These are phyloP conservation scores for Neospermospora avenae DNA, from an alignment of 2,329 filamentous ascomycete species.

Conservation along the genomic window DNA sequence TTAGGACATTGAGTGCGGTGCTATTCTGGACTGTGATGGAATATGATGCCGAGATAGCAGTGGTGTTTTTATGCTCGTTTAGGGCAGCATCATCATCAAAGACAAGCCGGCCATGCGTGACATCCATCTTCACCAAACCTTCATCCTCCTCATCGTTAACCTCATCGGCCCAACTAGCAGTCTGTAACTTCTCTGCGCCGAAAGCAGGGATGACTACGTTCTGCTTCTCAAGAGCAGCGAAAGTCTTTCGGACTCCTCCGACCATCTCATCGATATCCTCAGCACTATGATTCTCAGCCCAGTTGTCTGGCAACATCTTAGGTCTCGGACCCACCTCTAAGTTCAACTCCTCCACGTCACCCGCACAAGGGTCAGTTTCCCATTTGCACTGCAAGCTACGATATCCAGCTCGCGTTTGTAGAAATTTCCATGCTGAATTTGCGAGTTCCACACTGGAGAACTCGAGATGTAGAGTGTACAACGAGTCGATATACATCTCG, in stretches of 20 bases:
- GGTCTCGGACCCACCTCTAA: constrained; percentile 4
- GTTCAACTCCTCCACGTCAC: constrained; percentile 23
- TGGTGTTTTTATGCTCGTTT: neutral
- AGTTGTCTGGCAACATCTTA: constrained; percentile 10
- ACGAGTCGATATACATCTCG: constrained; percentile 25
- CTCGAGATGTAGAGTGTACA: constrained; percentile 23
- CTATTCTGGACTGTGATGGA: neutral
- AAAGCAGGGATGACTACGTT: constrained; percentile 23
- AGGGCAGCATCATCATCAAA: neutral
- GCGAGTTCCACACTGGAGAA: constrained; percentile 26
- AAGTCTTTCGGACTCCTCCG: constrained; percentile 3
- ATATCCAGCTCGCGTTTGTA: constrained; percentile 17
- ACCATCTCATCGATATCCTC: neutral
- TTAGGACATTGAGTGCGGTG: neutral
- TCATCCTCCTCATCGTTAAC: constrained; percentile 15
- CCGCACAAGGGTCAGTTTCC: constrained; percentile 28
- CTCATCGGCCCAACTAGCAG: constrained; percentile 28
- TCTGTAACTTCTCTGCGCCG: constrained; percentile 12
- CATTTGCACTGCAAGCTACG: constrained; percentile 16
- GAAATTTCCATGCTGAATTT: constrained; percentile 15
- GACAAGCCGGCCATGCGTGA: neutral
- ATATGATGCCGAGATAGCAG: neutral
- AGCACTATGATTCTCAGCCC: neutral
- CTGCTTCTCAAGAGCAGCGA: constrained; percentile 18
- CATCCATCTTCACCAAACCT: neutral